phyloP scores from a whole-genome alignment of 2,329 filamentous ascomycete species.

The Cladosporium sphaerospermum region DNA sequence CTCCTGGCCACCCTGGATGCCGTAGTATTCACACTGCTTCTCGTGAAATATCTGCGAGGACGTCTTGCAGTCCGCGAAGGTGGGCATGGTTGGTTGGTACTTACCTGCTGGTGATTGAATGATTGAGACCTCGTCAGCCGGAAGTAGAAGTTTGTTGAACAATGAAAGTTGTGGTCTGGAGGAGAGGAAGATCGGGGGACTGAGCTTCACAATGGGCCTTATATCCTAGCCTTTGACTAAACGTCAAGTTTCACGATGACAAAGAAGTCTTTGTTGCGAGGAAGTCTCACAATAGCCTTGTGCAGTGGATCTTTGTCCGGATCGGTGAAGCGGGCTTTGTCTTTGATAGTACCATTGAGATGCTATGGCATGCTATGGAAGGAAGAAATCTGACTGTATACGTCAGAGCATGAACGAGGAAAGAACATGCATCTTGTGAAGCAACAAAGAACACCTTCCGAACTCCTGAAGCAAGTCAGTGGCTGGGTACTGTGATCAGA shows the following conservation, averaged over 20 bases:
- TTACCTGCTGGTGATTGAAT: not conserved
- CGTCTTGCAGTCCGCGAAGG: not conserved
- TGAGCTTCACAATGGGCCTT: not conserved
- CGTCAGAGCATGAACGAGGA: not conserved
- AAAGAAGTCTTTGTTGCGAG: not conserved
- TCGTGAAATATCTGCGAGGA: not conserved
- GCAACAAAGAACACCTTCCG: not conserved
- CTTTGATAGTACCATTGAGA: constrained; percentile 8
- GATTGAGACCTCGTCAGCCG: constrained; percentile 8
- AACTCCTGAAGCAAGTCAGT: not conserved
- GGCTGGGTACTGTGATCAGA: no score
- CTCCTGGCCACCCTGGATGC: not conserved
- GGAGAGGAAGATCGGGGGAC: not conserved
- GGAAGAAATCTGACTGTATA: not conserved
- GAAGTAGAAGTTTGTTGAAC: not conserved
- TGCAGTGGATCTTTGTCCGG: no score
- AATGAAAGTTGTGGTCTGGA: not conserved
- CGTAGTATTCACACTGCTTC: not conserved
- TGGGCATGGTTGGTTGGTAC: not conserved
- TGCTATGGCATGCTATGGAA: constrained; percentile 1
- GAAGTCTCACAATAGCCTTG: not conserved
- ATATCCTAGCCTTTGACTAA: not conserved
- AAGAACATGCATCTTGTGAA: constrained; percentile 2
- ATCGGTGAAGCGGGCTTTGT: not conserved
- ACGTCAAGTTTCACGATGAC: not conserved